Evolutionary conservation across 805 yeast species (phyloP).

Genomic region (Yamadazyma takamatsuzukensis): DNA sequence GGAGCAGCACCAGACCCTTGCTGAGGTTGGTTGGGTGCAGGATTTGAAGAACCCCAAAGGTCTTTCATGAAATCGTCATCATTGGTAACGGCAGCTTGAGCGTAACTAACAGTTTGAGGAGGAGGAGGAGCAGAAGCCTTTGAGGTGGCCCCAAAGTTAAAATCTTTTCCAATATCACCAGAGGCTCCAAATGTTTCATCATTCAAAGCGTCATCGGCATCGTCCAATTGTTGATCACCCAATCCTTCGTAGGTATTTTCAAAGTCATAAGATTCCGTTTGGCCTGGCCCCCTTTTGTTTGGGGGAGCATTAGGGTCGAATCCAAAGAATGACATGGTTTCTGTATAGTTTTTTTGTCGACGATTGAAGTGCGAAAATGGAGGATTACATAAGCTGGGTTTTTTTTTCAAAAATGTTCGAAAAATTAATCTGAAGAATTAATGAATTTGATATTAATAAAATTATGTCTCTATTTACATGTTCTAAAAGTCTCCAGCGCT

Average conservation of each 20-base stretch:
- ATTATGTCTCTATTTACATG: neutral
- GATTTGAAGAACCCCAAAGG: slow-evolving; percentile 39
- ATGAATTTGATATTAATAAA: neutral
- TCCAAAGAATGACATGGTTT: slow-evolving; percentile 63
- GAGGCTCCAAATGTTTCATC: slow-evolving; percentile 72
- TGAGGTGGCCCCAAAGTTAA: slow-evolving; percentile 49
- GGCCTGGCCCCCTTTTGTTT: slow-evolving; percentile 11
- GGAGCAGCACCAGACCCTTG: slow-evolving; percentile 7
- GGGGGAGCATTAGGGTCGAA: slow-evolving; percentile 49
- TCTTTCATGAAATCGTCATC: slow-evolving; percentile 46
- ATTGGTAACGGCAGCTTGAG: slow-evolving; percentile 36
- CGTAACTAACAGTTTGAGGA: slow-evolving; percentile 32
- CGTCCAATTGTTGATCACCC: slow-evolving; percentile 60
- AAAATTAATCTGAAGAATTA: neutral
- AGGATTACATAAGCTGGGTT: too few species aligned
- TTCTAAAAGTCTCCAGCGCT: neutral
- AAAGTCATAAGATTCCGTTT: slow-evolving; percentile 54
- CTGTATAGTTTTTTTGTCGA: neutral
- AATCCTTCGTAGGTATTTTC: slow-evolving; percentile 82
- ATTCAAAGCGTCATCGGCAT: slow-evolving; percentile 75
- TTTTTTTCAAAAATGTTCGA: too few species aligned
- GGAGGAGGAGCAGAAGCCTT: slow-evolving; percentile 16
- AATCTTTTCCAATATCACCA: slow-evolving; percentile 55
- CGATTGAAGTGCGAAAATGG: too few species aligned
- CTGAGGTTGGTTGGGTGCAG: slow-evolving; percentile 23